Conservation (phyloP, 331 rosid species). For the Rosa hybrid region DNA sequence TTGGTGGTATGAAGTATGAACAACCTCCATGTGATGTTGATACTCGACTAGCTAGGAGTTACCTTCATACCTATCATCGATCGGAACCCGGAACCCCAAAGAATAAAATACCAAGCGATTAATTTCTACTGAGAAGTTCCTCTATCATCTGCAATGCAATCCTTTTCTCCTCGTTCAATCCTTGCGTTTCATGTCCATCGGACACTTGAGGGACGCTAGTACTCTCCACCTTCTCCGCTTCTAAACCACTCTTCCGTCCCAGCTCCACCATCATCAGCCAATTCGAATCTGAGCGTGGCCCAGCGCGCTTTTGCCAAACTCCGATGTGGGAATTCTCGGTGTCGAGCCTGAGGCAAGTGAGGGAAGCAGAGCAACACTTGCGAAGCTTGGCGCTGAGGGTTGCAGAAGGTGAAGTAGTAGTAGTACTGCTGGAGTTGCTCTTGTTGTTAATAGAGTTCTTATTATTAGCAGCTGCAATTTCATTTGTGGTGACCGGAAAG, state of each 20-base stretch:
- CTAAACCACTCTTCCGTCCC: slow-evolving; percentile 24
- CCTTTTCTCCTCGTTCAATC: slow-evolving; percentile 56
- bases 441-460: neutral
- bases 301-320: slow-evolving; percentile 76
- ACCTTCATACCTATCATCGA: neutral
- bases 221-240: neutral
- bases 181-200: neutral
- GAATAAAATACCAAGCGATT: neutral
- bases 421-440: neutral
- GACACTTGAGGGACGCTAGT: neutral
- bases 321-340: slow-evolving; percentile 72
- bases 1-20: neutral
- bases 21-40: slow-evolving; percentile 13
- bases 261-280: slow-evolving; percentile 86
- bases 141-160: slow-evolving; percentile 75
- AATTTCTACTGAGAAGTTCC: slow-evolving; percentile 64
- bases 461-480: neutral
- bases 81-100: neutral
- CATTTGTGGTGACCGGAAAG: slow-evolving; percentile 48
- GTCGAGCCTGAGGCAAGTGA: slow-evolving; percentile 82
- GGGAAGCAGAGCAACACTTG: slow-evolving; percentile 69
- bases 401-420: slow-evolving; percentile 30
- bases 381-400: slow-evolving; percentile 62
- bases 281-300: slow-evolving; percentile 52
- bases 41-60: neutral